Conservation (phyloP, 2,329 filamentous ascomycete genomes). For the Drechslerella coelobrocha region DNA sequence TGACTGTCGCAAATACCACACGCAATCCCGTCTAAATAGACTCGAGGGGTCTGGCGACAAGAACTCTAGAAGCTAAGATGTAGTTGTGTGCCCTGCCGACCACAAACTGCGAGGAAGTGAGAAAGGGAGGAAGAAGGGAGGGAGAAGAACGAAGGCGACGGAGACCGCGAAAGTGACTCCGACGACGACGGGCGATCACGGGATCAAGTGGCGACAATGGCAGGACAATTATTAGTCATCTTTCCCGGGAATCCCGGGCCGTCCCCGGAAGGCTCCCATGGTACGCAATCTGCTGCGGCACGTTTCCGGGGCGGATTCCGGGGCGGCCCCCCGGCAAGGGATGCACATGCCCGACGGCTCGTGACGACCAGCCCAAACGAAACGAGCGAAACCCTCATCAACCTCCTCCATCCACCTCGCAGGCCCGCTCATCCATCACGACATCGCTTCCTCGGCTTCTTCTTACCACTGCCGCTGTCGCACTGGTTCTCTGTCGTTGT, state of each 20-base stretch:
- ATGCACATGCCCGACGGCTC: background rate
- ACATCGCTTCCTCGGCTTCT: background rate
- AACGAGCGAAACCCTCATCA: constrained; percentile 8
- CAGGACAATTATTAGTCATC: background rate
- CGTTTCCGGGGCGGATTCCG: background rate
- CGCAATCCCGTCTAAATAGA: background rate
- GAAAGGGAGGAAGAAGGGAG: constrained; percentile 4
- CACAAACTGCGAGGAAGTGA: background rate
- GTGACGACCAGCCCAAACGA: constrained; percentile 3
- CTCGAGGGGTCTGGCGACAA: background rate
- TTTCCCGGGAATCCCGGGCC: too few relatives aligned
- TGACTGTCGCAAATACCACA: constrained; percentile 6
- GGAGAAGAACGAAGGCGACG: background rate
- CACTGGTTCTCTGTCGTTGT: constrained; percentile 4
- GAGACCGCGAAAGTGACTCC: constrained; percentile 23
- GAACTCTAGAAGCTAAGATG: background rate
- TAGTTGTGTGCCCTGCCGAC: background rate
- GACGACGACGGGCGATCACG: constrained; percentile 41
- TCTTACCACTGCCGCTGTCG: constrained; percentile 19
- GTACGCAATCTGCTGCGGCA: too few relatives aligned
- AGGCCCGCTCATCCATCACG: background rate
- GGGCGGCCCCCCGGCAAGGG: background rate
- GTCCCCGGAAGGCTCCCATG: too few relatives aligned
- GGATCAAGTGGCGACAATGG: constrained; percentile 11
- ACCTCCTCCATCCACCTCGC: constrained; percentile 4